phyloP scores from a whole-genome alignment of 139 green algal species.

The Astrephomene gubernaculifera region DNA sequence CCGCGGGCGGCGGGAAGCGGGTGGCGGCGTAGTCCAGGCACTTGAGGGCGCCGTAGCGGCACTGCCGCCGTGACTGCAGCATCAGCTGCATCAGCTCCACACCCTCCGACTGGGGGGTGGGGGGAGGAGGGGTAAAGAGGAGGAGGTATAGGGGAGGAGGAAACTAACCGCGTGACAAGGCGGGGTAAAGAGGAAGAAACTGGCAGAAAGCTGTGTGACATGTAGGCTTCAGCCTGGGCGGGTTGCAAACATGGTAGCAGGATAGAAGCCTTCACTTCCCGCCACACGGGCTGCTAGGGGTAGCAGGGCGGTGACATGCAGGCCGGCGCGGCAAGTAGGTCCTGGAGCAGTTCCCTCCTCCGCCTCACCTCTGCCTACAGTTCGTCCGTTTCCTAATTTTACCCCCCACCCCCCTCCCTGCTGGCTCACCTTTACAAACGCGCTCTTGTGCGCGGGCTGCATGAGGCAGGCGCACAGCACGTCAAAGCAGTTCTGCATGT shows the following conservation, averaged over 20 bases:
- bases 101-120: conserved; percentile 61
- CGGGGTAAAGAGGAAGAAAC: too few species aligned
- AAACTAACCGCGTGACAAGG: too few species aligned
- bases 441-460: conserved; percentile 69
- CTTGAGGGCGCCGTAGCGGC: conserved; percentile 82
- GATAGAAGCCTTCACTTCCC: too few species aligned
- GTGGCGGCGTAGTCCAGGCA: conserved; percentile 92
- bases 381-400: neutral
- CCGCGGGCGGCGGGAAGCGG: conserved; percentile 71
- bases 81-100: conserved; percentile 97
- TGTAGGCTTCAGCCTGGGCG: too few species aligned
- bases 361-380: too few species aligned
- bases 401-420: neutral
- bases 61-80: conserved; percentile 80
- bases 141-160: too few species aligned
- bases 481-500: conserved; percentile 93
- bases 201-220: too few species aligned
- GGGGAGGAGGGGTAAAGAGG: neutral
- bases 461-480: conserved; percentile 87
- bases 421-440: conserved; percentile 72
- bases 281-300: too few species aligned
- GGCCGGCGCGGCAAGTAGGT: too few species aligned
- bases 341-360: too few species aligned
- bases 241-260: too few species aligned
- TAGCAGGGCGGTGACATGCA: too few species aligned